phyloP scores from a whole-genome alignment of 2,329 filamentous ascomycete genomes.

The Trichoderma arundinaceum region DNA sequence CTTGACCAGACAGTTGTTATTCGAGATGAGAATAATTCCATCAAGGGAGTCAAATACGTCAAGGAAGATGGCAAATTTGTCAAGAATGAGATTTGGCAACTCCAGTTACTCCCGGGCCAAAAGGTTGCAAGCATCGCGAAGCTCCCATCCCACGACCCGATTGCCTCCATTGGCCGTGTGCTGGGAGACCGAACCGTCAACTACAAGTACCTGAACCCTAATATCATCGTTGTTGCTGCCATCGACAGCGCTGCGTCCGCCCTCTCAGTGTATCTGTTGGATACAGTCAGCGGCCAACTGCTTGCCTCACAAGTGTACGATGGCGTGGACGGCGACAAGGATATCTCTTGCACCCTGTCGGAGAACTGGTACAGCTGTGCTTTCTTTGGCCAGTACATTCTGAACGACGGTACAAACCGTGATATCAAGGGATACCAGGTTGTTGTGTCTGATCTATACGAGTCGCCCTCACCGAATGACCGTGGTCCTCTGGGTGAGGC shows the following conservation, averaged over 20 bases:
- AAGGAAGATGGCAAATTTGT: conserved; percentile 49
- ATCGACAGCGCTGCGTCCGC: conserved; percentile 62
- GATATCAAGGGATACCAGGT: conserved; percentile 83
- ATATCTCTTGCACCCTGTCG: conserved; percentile 77
- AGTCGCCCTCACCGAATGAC: conserved; percentile 82
- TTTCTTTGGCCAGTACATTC: conserved; percentile 68
- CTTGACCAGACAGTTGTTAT: conserved; percentile 63
- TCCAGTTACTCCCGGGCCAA: conserved; percentile 69
- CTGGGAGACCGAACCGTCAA: conserved; percentile 89
- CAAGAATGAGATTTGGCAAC: conserved; percentile 70
- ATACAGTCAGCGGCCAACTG: conserved; percentile 83
- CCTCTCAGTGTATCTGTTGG: conserved; percentile 78
- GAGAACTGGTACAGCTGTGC: conserved; percentile 97
- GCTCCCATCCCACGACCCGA: conserved; percentile 77
- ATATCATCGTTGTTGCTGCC: conserved; percentile 77
- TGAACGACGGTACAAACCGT: conserved; percentile 59
- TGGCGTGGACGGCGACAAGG: conserved; percentile 74
- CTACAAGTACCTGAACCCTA: conserved; percentile 96
- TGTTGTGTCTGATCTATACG: conserved; percentile 86
- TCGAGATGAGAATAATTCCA: conserved; percentile 53
- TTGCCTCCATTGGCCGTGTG: conserved; percentile 94
- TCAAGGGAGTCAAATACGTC: conserved; percentile 63
- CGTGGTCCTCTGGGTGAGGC: conserved; percentile 76
- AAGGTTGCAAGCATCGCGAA: conserved; percentile 71
- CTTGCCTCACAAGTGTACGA: conserved; percentile 73